Base-by-base conservation (phyloP, 257 asterid species). In the Fraxinus pennsylvanica region DNA sequence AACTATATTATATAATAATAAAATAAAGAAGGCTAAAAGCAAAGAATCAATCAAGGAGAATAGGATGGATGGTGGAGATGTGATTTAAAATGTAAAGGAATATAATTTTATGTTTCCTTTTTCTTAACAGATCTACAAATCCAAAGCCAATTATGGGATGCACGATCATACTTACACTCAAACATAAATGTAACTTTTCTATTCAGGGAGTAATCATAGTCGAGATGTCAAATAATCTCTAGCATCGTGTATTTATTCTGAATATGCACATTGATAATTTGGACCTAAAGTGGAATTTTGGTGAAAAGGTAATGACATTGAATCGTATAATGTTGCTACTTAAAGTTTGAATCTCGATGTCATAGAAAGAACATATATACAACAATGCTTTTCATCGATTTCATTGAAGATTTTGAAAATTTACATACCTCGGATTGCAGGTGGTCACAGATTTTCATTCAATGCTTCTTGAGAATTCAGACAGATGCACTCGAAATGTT, bases 211-310 rank as follows among this genome's bases (percentile, higher is more conserved):
- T 52, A 52, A 15, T 52, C 63, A 52, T 63, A 0, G 7, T 22
- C 33, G 17, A 15, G 36, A 63, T 3, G 6, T 22, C 10, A 22
- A 17, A 6, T 27, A 61, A 21, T 61, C 25, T 10, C 33, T 2
- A 8, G 32, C 9, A 61, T 1, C 27, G 10, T n/a, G 9, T n/a
- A 59, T 8, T 47, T 59, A 71, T 9, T 57, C 50, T 50, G 36
- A 33, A 69, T 78, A 36, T 65, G n/a, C 36, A 61, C 79, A 57
- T 72, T 74, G 63, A 78, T 45, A 14, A 59, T 36, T 45, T 70
- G 74, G 45, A 70, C 65, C 22, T 33, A 70, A 78, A 76, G 47
- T 12, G 61, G 17, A 30, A 72, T 39, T 41, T 1, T 41, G 47
- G 47, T 41, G 47, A 52, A 52, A 54, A 54, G 1, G 9, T n/a